A percentile compares a stretch with the other conserved stretches of the same genome.
Evolutionary conservation across 306 rosid genomes (phyloP).

Genomic region (Acacia melanoxylon): DNA sequence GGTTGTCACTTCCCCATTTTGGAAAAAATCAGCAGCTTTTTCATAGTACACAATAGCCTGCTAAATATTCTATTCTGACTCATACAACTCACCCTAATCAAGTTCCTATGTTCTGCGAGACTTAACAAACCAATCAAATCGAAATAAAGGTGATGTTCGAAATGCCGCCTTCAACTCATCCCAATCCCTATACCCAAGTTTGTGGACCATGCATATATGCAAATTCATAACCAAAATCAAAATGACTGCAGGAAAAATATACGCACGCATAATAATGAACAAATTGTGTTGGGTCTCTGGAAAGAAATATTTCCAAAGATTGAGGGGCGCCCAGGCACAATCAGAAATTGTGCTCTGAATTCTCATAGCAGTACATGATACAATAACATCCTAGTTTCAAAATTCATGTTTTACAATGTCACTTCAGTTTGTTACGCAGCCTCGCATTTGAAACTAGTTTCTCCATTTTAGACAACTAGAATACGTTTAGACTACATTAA

Average conservation of each 20-base stretch:
- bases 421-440: conserved; percentile 8
- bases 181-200: conserved; percentile 99
- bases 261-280: neutral
- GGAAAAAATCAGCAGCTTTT: too few species aligned
- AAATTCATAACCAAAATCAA: conserved; percentile 15
- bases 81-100: too few species aligned
- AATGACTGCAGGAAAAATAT: neutral
- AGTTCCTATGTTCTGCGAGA: conserved; percentile 98
- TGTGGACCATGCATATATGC: conserved; percentile 98
- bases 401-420: neutral
- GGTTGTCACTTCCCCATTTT: too few species aligned
- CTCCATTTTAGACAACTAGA: neutral
- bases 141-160: conserved; percentile 91
- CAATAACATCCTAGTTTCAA: neutral
- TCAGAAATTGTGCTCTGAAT: neutral
- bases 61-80: too few species aligned
- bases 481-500: neutral
- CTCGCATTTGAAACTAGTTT: neutral
- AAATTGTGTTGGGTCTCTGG: neutral
- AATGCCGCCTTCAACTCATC: conserved; percentile 97
- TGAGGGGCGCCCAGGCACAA: neutral
- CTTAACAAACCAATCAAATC: conserved; percentile 99
- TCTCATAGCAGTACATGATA: conserved; percentile 4
- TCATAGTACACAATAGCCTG: too few species aligned
- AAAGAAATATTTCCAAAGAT: neutral